phyloP scores from a whole-genome alignment of 176 grass and related monocot genomes.

The Leersia perrieri region DNA sequence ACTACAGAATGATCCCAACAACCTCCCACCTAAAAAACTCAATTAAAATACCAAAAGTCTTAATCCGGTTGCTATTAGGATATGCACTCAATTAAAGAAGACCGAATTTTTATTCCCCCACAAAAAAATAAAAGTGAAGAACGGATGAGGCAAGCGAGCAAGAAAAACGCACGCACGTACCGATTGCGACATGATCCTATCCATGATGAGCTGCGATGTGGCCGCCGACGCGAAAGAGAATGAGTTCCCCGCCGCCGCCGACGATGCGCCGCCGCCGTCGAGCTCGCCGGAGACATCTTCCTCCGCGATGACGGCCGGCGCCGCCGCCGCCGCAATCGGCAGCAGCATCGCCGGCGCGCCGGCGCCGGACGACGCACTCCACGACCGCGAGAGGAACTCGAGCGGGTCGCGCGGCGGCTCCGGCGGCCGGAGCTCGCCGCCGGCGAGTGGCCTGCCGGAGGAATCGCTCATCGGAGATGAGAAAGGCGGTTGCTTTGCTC shows the following conservation, averaged over 20 bases:
- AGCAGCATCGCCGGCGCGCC: too few relatives aligned
- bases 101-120: slow-evolving; percentile 28
- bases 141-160: not conserved
- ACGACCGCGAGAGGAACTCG: slow-evolving; percentile 87
- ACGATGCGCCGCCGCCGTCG: slow-evolving; percentile 33
- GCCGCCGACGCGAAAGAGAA: slow-evolving; percentile 92
- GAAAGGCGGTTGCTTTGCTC: slow-evolving; percentile 7
- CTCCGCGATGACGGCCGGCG: slow-evolving; percentile 32
- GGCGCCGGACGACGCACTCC: slow-evolving; percentile 75
- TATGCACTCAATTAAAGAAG: slow-evolving; percentile 23
- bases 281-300: slow-evolving; percentile 65
- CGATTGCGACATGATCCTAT: slow-evolving; percentile 90
- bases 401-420: slow-evolving; percentile 65
- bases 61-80: not conserved
- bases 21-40: not conserved
- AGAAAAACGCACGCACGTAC: slow-evolving; percentile 27
- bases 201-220: slow-evolving; percentile 88
- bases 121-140: too few relatives aligned
- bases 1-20: not conserved
- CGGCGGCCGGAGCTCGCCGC: slow-evolving; percentile 23
- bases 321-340: not conserved
- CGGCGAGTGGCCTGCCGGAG: not conserved
- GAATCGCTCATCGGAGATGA: slow-evolving; percentile 25
- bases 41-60: not conserved
- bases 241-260: slow-evolving; percentile 57